Percentiles rank a stretch among this genome's conserved stretches.
Evolutionary conservation across 176 grass and related monocot species (phyloP).

Genomic region (Pharus latifolius): DNA sequence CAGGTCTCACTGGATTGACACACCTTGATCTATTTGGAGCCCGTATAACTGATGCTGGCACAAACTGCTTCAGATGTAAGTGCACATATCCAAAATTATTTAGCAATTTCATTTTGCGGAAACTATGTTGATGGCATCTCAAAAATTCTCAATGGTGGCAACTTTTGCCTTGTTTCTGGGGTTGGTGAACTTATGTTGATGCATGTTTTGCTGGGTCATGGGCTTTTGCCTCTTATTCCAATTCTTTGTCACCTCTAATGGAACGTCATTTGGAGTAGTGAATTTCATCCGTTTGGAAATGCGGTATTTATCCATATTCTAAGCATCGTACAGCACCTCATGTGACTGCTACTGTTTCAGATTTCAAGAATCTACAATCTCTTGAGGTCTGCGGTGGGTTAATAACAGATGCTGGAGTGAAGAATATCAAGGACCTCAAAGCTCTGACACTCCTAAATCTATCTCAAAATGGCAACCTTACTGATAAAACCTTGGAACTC

Average conservation of each 20-base stretch:
- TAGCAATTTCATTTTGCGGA: neutral
- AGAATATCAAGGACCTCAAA: constrained; percentile 92
- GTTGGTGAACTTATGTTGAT: neutral
- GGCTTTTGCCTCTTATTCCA: neutral
- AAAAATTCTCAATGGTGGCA: too few relatives aligned
- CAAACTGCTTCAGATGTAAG: constrained; percentile 75
- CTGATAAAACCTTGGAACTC: constrained; percentile 74
- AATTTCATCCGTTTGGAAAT: neutral
- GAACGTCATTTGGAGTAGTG: neutral
- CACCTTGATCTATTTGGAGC: constrained; percentile 96
- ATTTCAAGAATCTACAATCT: constrained; percentile 80
- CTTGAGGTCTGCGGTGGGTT: constrained; percentile 84
- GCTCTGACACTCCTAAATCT: constrained; percentile 71
- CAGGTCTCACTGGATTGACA: constrained; percentile 87
- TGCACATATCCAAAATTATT: neutral
- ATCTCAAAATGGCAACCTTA: constrained; percentile 76
- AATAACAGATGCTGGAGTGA: constrained; percentile 77
- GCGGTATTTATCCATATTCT: neutral
- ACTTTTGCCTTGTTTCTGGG: too few relatives aligned
- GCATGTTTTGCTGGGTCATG: neutral
- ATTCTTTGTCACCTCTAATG: neutral
- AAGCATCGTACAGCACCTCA: neutral
- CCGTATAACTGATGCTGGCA: constrained; percentile 74
- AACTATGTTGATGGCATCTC: too few relatives aligned
- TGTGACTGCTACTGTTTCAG: constrained; percentile 21